These are phyloP conservation scores for Hamigera avellanea DNA, from an alignment of 495 filamentous ascomycete species.

Conservation along the genomic window DNA sequence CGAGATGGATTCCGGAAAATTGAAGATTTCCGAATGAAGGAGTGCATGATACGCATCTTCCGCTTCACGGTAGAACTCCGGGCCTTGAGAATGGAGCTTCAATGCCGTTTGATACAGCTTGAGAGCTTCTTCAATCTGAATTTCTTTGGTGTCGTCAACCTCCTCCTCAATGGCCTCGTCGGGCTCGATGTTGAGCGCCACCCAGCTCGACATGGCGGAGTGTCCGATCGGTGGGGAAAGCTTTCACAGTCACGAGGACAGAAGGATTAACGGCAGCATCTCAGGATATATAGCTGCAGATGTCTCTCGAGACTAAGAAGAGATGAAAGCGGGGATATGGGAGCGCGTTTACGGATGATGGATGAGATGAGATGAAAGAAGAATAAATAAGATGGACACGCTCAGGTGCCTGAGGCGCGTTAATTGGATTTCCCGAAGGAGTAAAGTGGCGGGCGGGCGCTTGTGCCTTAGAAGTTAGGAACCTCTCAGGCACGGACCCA, in stretches of 20 bases:
- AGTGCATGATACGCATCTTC: conserved; percentile 73
- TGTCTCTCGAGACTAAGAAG: no score
- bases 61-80: conserved; percentile 61
- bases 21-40: conserved; percentile 88
- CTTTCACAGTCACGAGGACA: conserved; percentile 1
- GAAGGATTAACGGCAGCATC: not conserved
- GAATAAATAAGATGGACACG: no score
- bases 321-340: no score
- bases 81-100: conserved; percentile 83
- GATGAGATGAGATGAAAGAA: no score
- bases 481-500: no score
- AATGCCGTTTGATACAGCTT: conserved; percentile 90
- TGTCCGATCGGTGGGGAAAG: conserved; percentile 9
- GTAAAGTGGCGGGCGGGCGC: conserved; percentile 3
- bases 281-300: not conserved
- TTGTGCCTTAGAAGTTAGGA: not conserved
- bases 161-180: conserved; percentile 86
- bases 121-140: conserved; percentile 94
- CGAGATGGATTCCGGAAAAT: conserved; percentile 70
- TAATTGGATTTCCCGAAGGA: no score
- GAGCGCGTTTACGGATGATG: no score
- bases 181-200: conserved; percentile 82
- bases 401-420: no score
- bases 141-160: conserved; percentile 86
- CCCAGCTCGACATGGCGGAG: conserved; percentile 45